Percentiles rank a stretch among this genome's conserved stretches.
Conservation (phyloP, 2,329 filamentous ascomycete species). For the Neonectria hederae region DNA sequence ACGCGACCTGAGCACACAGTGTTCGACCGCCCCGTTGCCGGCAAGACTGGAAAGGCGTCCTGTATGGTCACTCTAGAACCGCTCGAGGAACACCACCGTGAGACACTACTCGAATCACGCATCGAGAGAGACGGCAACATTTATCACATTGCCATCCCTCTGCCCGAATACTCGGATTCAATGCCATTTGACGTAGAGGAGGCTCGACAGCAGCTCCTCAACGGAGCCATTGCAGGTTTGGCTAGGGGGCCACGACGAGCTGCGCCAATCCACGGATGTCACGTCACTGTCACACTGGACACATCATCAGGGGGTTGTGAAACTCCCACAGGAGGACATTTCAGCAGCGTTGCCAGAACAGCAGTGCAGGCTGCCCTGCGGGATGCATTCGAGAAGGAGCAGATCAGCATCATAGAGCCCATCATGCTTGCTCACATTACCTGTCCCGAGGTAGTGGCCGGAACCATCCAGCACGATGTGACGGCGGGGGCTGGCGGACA, state of each 20-base stretch:
- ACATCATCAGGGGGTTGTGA: slow-evolving; percentile 61
- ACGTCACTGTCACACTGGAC: slow-evolving; percentile 76
- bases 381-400: slow-evolving; percentile 62
- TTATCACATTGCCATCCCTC: slow-evolving; percentile 65
- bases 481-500: slow-evolving; percentile 76
- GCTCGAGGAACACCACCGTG: slow-evolving; percentile 55
- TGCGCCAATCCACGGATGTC: slow-evolving; percentile 81
- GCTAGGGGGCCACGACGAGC: slow-evolving; percentile 83
- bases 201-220: slow-evolving; percentile 71
- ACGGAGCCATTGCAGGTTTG: slow-evolving; percentile 84
- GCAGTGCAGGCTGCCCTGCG: slow-evolving; percentile 77
- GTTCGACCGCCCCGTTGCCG: slow-evolving; percentile 83
- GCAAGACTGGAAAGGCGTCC: slow-evolving; percentile 79
- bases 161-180: slow-evolving; percentile 57
- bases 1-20: slow-evolving; percentile 67
- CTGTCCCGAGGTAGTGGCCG: slow-evolving; percentile 83
- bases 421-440: slow-evolving; percentile 91
- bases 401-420: slow-evolving; percentile 83
- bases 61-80: slow-evolving; percentile 77
- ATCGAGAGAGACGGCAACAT: slow-evolving; percentile 76
- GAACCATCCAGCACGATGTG: slow-evolving; percentile 84
- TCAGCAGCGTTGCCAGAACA: slow-evolving; percentile 68
- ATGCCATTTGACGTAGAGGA: slow-evolving; percentile 60
- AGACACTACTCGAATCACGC: slow-evolving; percentile 52
- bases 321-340: slow-evolving; percentile 73